A percentile compares a stretch with the other conserved stretches of the same genome.
Conservation (phyloP, 495 filamentous ascomycete genomes). For the Collariella sp. region DNA sequence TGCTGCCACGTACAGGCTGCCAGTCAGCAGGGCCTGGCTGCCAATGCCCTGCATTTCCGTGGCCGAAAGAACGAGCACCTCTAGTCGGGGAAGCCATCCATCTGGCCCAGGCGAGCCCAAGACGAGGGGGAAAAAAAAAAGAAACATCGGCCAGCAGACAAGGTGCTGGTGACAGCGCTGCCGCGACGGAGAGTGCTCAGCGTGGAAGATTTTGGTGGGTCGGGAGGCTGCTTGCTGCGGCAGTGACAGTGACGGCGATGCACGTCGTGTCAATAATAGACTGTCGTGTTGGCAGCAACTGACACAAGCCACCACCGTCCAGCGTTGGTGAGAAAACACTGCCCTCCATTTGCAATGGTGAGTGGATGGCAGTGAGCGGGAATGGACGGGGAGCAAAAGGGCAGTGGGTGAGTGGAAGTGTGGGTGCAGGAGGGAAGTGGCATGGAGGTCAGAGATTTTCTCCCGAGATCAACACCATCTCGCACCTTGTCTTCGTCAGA, state of each 20-base stretch:
- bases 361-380: neutral
- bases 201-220: too few species aligned
- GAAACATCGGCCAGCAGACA: neutral
- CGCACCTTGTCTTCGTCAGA: constrained; percentile 1
- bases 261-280: neutral
- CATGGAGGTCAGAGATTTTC: neutral
- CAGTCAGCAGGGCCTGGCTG: constrained; percentile 1
- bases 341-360: neutral
- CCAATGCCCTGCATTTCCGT: constrained; percentile 9
- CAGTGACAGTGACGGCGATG: neutral
- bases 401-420: neutral
- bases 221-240: neutral
- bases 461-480: neutral
- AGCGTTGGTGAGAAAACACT: neutral
- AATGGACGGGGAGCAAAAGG: neutral
- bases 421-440: neutral
- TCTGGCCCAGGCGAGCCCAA: too few species aligned
- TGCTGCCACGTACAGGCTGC: constrained; percentile 21
- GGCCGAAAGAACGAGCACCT: too few species aligned
- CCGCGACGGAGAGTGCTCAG: neutral
- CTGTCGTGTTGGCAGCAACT: neutral
- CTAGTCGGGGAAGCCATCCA: too few species aligned
- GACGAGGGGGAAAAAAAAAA: too few species aligned
- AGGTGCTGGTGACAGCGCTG: neutral
- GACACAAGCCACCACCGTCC: neutral